Conservation (phyloP, 768 basidiomycete species). For the Boletus reticuloceps region DNA sequence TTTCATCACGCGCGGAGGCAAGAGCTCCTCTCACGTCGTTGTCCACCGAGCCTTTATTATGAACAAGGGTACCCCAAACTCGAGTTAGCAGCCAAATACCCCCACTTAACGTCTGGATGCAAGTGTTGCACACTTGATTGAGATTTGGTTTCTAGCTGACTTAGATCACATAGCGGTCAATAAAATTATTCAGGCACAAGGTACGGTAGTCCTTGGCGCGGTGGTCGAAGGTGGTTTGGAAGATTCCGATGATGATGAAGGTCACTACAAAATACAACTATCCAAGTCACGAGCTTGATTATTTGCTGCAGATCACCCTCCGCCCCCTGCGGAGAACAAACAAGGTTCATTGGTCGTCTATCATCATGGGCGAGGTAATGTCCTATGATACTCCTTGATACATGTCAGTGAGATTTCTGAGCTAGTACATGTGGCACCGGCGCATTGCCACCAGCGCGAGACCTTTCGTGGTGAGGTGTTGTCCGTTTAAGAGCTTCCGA, state of each 20-base stretch:
- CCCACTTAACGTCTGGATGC: slow-evolving; percentile 45
- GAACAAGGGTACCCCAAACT: slow-evolving; percentile 27
- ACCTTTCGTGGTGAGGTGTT: slow-evolving; percentile 18
- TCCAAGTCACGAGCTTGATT: slow-evolving; percentile 12
- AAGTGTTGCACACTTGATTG: slow-evolving; percentile 6
- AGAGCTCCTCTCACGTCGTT: slow-evolving; percentile 18
- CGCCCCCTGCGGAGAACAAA: slow-evolving; percentile 45
- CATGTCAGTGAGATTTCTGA: slow-evolving; percentile 1
- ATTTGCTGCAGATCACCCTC: slow-evolving; percentile 14
- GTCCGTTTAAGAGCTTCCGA: background rate
- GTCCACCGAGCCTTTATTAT: slow-evolving; percentile 23
- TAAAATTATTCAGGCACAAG: slow-evolving; percentile 46
- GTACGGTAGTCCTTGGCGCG: slow-evolving; percentile 43
- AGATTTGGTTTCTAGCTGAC: slow-evolving; percentile 1
- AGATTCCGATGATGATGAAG: slow-evolving; percentile 30
- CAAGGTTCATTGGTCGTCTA: slow-evolving; percentile 47
- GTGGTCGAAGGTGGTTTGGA: slow-evolving; percentile 44
- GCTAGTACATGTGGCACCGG: slow-evolving; percentile 18
- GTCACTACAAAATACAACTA: slow-evolving; percentile 14
- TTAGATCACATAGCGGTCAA: slow-evolving; percentile 43
- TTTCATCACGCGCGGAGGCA: slow-evolving; percentile 21
- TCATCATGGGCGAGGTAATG: slow-evolving; percentile 29
- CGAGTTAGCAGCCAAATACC: slow-evolving; percentile 33
- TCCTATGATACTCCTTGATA: background rate
- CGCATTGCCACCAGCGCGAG: slow-evolving; percentile 18